Evolutionary conservation across 768 basidiomycete genomes (phyloP).

Genomic region (Amanita thiersii): DNA sequence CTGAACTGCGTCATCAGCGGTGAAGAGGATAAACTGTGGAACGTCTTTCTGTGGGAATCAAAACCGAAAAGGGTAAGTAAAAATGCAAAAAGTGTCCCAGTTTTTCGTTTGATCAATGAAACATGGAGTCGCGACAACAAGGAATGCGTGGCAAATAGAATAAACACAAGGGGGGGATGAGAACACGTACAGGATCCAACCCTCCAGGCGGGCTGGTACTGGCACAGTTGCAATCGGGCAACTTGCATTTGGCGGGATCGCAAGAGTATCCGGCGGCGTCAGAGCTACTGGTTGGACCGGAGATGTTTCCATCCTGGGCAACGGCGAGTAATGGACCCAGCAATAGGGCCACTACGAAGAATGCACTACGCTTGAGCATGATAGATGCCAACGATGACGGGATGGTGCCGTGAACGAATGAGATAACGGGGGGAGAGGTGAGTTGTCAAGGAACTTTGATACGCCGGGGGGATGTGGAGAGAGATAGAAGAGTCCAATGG

Average conservation of each 20-base stretch:
- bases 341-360: conserved; percentile 18
- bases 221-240: conserved; percentile 68
- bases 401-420: too few species aligned
- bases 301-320: conserved; percentile 46
- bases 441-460: not conserved
- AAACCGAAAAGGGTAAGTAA: not conserved
- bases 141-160: too few species aligned
- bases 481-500: too few species aligned
- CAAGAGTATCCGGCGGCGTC: conserved; percentile 64
- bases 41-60: conserved; percentile 36
- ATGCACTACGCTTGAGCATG: conserved; percentile 1
- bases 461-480: too few species aligned
- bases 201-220: conserved; percentile 70
- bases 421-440: not conserved
- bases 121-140: too few species aligned
- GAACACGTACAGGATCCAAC: conserved; percentile 44
- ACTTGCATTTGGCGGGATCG: conserved; percentile 52
- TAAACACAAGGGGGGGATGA: not conserved
- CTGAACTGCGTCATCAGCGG: conserved; percentile 72
- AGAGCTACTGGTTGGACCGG: conserved; percentile 42
- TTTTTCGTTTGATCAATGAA: too few species aligned
- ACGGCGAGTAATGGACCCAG: conserved; percentile 27
- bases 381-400: too few species aligned
- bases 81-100: too few species aligned
- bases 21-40: conserved; percentile 66